Base-by-base conservation (phyloP, 1,284 basidiomycete species). In the Ganoderma leucocontextum region DNA sequence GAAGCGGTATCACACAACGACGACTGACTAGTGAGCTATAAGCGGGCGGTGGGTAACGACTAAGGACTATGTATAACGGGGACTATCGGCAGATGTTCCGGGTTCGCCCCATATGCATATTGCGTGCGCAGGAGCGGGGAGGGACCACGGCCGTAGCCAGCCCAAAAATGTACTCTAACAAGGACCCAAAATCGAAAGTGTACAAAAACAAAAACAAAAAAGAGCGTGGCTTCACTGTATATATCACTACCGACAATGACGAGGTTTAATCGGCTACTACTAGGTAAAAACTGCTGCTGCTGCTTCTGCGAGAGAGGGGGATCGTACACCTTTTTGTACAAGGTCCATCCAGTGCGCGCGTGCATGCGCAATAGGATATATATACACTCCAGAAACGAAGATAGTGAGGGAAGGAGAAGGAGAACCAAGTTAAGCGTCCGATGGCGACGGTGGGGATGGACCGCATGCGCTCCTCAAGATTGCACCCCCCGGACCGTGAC, bases 371-470 rank as follows among this genome's bases (percentile, higher is more conserved):
- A 15, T 38, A 7, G 9, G 47, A 62, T 25, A 68, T 47, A 67
- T 38, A 67, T 33, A 49, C 59, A 49, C 59, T 64, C 33, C 44
- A 59, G 10, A 59, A 59, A 49, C 19, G 8, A 38, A 29, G 29
- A 39, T 25, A 57, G 9, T 57, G 35, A 35, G 17, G 52, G 49
- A 29, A 29, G 17, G 29, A 2, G 52, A 55, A 39, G 60, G 13
- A 25, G n/a, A 49, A 52, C 44, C 39, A 63, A 65, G 62, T 62
- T 65, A 69, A 57, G 57, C 35, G 65, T 70, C 63, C 69, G 65
- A 67, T 59, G 55, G 55, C 55, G 17, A 57, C 8, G 58, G 36
- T 41, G 19, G 38, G 29, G 38, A 59, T 25, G 19, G 44, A n/a
- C 58, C 55, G 65, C 44, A 42, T 33, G 57, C 25, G 49, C 22